These are phyloP conservation scores for Dothistroma pini DNA, from an alignment of 2,329 filamentous ascomycete genomes.

Conservation along the genomic window DNA sequence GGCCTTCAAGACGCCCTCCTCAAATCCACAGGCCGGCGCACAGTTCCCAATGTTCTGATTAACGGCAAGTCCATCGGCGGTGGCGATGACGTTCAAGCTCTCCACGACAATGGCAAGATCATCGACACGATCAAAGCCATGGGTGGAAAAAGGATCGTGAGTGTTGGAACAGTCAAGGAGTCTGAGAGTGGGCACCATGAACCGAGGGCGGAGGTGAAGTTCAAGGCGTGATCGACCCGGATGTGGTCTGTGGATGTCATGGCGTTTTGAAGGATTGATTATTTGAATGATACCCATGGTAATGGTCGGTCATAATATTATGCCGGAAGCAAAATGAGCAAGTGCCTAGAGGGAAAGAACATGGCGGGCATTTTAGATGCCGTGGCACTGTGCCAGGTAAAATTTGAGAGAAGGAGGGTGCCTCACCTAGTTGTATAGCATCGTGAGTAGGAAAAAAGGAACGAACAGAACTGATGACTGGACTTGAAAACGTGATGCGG, in stretches of 20 bases:
- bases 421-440: too few relatives aligned
- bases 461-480: background rate
- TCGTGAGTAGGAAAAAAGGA: too few relatives aligned
- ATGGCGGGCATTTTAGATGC: too few relatives aligned
- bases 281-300: background rate
- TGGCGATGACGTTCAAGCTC: conserved; percentile 73
- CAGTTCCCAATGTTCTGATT: conserved; percentile 89
- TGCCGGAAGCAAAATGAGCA: background rate
- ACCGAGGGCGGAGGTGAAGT: conserved; percentile 19
- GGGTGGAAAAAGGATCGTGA: conserved; percentile 62
- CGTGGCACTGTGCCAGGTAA: too few relatives aligned
- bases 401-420: too few relatives aligned
- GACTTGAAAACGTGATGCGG: background rate
- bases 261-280: background rate
- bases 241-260: background rate
- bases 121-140: conserved; percentile 68
- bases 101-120: conserved; percentile 61
- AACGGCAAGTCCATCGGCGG: conserved; percentile 87
- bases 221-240: conserved; percentile 15
- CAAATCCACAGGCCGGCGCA: conserved; percentile 72
- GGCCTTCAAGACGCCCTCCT: conserved; percentile 66
- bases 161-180: conserved; percentile 21
- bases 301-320: background rate
- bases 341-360: too few relatives aligned
- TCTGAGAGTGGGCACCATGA: conserved; percentile 6